Percentiles rank a stretch among this genome's conserved stretches.
Conservation (phyloP, 495 filamentous ascomycete genomes). For the Cetradonia linearis region DNA sequence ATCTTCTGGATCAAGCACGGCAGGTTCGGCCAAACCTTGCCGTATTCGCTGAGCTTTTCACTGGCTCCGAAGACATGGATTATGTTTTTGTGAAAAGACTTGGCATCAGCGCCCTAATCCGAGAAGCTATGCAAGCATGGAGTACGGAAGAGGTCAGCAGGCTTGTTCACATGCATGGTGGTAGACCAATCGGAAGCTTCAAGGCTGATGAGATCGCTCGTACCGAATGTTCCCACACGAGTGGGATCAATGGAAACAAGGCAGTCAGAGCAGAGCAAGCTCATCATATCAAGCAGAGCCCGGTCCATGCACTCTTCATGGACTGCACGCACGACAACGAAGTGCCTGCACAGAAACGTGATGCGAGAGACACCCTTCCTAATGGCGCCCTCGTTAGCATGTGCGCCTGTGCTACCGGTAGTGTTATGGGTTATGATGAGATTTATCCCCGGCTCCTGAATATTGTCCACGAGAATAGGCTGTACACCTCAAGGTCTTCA, state of each 20-base stretch:
- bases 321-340: conserved; percentile 99
- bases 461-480: conserved; percentile 74
- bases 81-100: conserved; percentile 89
- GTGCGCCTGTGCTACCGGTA: conserved; percentile 88
- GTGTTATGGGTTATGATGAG: conserved; percentile 98
- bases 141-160: conserved; percentile 84
- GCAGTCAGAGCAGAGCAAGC: conserved; percentile 45
- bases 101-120: conserved; percentile 78
- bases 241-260: conserved; percentile 32
- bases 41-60: conserved; percentile 93
- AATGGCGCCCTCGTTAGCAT: conserved; percentile 90
- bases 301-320: conserved; percentile 93
- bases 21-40: conserved; percentile 79
- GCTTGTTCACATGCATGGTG: conserved; percentile 88
- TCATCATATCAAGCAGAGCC: conserved; percentile 63
- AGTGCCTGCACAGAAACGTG: conserved; percentile 87
- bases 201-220: conserved; percentile 73
- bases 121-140: conserved; percentile 98
- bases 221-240: conserved; percentile 59
- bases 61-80: conserved; percentile 89
- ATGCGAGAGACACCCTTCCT: conserved; percentile 89
- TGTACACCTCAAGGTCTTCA: conserved; percentile 67
- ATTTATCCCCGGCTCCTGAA: conserved; percentile 87
- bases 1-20: conserved; percentile 84
- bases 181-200: conserved; percentile 91